Evolutionary conservation across 2,329 filamentous ascomycete genomes (phyloP), one percentile per base, ranked within the genome.

Genomic region (Microdochium trichocladiopsis): DNA sequence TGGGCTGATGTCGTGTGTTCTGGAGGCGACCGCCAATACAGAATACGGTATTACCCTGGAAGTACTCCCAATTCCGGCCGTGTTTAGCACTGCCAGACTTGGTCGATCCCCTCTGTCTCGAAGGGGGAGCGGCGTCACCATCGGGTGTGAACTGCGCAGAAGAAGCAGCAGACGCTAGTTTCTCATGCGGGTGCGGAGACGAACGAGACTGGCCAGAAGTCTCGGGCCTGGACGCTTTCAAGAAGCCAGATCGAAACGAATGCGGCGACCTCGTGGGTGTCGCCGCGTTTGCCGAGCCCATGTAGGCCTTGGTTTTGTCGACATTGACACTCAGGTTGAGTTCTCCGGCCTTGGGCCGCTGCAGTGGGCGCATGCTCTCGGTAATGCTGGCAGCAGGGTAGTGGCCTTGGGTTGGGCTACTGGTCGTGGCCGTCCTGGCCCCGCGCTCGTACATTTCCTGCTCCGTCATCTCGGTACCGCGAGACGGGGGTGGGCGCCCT

Each of bases 21-120:
- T 96, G 90, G 55, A 94, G 77, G 54, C 94, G 82, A 8, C 94
- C 94, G 31, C 89, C 87, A 54, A 89, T 77, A 67, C 85, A 96
- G 65, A 99, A 99, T 23, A 91, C 76, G 0, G 90, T 96, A 64
- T 97, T 99, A 47, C 94, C 94, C 47, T 89, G 82, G 63, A 96
- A 97, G 67, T 96, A 96, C 66, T 97, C 83, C 69, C 93, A 88
- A 61, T 96, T 96, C 58, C 80, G 86, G 50, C 88, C 84, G 52
- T 80, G 64, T 33, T 75, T 69, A 1, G 53, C 69, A 23, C 67
- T 58, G 47, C 72, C 72, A 24, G 72, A 58, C 49, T 64, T 69
- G 45, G 62, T 60, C 49, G 53, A 50, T 57, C 60, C 53, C 23
- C 57, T 48, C 43, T 56, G 62, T 50, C 51, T 59, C 53, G 52